Evolutionary conservation across 148 eudicot species (phyloP).

Genomic region (Amaranthus cruentus): DNA sequence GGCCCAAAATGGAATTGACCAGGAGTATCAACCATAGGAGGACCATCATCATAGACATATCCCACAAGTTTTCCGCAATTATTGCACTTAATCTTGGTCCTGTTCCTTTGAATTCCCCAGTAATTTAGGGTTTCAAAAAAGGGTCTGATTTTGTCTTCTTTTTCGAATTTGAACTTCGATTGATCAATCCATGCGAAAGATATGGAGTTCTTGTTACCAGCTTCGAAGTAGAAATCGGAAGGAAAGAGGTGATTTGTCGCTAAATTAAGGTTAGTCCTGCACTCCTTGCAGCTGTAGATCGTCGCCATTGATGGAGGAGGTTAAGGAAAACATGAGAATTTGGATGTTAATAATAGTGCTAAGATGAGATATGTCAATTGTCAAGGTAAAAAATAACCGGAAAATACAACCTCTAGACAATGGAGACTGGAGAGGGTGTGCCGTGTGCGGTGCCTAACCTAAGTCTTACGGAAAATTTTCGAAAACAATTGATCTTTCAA

Average conservation of each 20-base stretch:
- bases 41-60: constrained; percentile 72
- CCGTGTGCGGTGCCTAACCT: too few relatives aligned
- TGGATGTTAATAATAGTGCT: neutral
- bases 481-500: too few relatives aligned
- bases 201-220: constrained; percentile 76
- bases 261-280: constrained; percentile 59
- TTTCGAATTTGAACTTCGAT: constrained; percentile 42
- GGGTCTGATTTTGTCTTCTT: constrained; percentile 72
- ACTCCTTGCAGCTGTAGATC: constrained; percentile 62
- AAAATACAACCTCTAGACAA: too few relatives aligned
- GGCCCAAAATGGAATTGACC: constrained; percentile 78
- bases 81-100: constrained; percentile 58
- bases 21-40: constrained; percentile 40
- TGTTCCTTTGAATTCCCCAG: constrained; percentile 83
- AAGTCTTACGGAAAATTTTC: too few relatives aligned
- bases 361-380: too few relatives aligned
- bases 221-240: constrained; percentile 75
- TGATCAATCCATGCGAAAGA: constrained; percentile 68
- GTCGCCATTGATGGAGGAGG: constrained; percentile 41
- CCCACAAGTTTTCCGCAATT: constrained; percentile 54
- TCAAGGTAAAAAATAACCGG: too few relatives aligned
- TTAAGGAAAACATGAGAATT: neutral
- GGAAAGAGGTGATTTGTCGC: constrained; percentile 52
- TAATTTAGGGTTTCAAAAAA: constrained; percentile 78
- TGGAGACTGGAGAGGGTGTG: too few relatives aligned